Evolutionary conservation across 768 basidiomycete genomes (phyloP).

Genomic region (Amanita fuliginea): DNA sequence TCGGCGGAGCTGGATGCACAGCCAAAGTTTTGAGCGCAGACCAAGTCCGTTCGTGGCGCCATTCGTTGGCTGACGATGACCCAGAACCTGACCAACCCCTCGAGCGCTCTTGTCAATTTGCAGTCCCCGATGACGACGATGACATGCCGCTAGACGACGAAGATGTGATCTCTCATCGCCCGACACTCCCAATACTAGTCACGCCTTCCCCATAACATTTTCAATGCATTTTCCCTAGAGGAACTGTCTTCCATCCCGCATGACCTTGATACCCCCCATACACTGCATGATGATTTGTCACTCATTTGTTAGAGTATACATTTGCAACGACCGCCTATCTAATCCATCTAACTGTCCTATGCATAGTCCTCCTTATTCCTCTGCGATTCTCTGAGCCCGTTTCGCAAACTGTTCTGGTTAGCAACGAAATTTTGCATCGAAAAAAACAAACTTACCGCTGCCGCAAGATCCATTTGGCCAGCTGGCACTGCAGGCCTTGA

Average conservation of each 20-base stretch:
- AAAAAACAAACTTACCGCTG: slow-evolving; percentile 39
- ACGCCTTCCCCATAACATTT: slow-evolving; percentile 1
- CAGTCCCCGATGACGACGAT: neutral
- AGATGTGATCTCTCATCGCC: neutral
- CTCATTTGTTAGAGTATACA: slow-evolving; percentile 1
- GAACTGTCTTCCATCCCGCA: neutral
- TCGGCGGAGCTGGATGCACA: slow-evolving; percentile 29
- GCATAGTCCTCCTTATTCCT: slow-evolving; percentile 23
- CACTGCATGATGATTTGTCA: slow-evolving; percentile 9
- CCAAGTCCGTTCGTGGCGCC: slow-evolving; percentile 55
- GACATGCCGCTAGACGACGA: neutral
- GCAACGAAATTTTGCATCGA: neutral
- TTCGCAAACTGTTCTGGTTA: slow-evolving; percentile 49
- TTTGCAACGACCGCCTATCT: slow-evolving; percentile 7
- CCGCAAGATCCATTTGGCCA: slow-evolving; percentile 73
- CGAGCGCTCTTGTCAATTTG: neutral
- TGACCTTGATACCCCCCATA: slow-evolving; percentile 4
- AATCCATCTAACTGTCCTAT: slow-evolving; percentile 5
- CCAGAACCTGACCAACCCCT: neutral
- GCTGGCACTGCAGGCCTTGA: slow-evolving; percentile 31
- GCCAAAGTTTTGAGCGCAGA: slow-evolving; percentile 66
- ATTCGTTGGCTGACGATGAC: neutral
- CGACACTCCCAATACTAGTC: slow-evolving; percentile 3
- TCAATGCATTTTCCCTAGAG: neutral
- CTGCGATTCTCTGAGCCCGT: slow-evolving; percentile 58